phyloP scores from a whole-genome alignment of 257 asterid genomes.

The Rubia yunnanensis region DNA sequence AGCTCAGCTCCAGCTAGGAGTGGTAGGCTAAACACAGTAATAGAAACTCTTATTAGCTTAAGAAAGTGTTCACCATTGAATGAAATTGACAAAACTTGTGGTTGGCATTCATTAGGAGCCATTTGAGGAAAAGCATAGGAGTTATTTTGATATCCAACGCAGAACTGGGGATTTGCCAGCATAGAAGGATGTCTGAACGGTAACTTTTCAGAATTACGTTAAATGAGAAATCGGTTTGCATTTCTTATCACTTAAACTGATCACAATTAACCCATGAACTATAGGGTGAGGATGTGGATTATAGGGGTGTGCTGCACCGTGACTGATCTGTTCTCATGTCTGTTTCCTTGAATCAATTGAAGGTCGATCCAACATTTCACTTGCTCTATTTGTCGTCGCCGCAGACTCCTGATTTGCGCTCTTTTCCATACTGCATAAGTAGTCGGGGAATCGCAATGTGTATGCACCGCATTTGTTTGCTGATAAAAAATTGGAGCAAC shows the following conservation, averaged over 20 bases:
- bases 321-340: slow-evolving; percentile 99
- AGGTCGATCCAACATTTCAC: slow-evolving; percentile 34
- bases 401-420: no score
- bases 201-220: not conserved
- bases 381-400: no score
- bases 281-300: slow-evolving; percentile 97
- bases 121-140: slow-evolving; percentile 87
- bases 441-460: no score
- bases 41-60: slow-evolving; percentile 4
- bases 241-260: slow-evolving; percentile 14
- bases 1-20: slow-evolving; percentile 93
- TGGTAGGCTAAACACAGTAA: slow-evolving; percentile 47
- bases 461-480: no score
- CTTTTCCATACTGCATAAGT: no score
- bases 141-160: slow-evolving; percentile 90
- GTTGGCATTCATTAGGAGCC: slow-evolving; percentile 43
- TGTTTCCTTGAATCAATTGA: slow-evolving; percentile 79
- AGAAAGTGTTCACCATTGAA: slow-evolving; percentile 9
- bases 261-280: slow-evolving; percentile 2
- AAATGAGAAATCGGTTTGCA: slow-evolving; percentile 1
- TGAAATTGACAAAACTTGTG: slow-evolving; percentile 6
- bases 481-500: no score
- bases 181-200: slow-evolving; percentile 65
- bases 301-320: slow-evolving; percentile 88
- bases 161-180: slow-evolving; percentile 85